Evolutionary conservation across 306 rosid genomes (phyloP).

Genomic region (Leucaena leucocephala): DNA sequence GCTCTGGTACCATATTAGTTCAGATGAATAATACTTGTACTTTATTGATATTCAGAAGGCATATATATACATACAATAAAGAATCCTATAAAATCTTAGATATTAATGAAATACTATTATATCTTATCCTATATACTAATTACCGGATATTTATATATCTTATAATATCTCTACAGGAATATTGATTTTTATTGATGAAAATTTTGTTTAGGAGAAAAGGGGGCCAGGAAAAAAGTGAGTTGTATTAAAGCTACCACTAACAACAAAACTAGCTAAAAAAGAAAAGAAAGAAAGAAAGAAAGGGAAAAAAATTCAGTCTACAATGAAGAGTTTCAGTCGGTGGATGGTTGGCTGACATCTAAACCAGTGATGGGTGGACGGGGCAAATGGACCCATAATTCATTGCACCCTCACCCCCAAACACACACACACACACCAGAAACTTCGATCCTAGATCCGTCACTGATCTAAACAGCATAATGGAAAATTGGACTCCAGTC

Average conservation of each 20-base stretch:
- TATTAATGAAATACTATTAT: no score
- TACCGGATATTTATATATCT: no score
- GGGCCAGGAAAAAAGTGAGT: neutral
- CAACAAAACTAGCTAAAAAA: no score
- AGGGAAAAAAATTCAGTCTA: neutral
- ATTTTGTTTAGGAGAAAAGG: neutral
- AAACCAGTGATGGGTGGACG: neutral
- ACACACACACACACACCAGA: neutral
- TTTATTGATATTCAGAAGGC: no score
- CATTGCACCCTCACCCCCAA: neutral
- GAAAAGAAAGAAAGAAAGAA: no score
- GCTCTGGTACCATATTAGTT: no score
- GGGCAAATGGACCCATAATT: neutral
- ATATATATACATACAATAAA: no score
- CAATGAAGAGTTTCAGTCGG: neutral
- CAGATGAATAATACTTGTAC: no score
- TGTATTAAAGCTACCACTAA: neutral
- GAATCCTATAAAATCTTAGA: no score
- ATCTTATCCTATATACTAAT: no score
- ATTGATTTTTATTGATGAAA: neutral
- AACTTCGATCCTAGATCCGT: neutral
- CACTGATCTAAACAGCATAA: neutral
- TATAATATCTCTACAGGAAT: no score
- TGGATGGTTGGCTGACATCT: conserved; percentile 15
- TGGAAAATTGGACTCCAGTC: conserved; percentile 2